Evolutionary conservation across 371 early-diverging fungal species (phyloP).

Genomic region (Smittium mucronatum): DNA sequence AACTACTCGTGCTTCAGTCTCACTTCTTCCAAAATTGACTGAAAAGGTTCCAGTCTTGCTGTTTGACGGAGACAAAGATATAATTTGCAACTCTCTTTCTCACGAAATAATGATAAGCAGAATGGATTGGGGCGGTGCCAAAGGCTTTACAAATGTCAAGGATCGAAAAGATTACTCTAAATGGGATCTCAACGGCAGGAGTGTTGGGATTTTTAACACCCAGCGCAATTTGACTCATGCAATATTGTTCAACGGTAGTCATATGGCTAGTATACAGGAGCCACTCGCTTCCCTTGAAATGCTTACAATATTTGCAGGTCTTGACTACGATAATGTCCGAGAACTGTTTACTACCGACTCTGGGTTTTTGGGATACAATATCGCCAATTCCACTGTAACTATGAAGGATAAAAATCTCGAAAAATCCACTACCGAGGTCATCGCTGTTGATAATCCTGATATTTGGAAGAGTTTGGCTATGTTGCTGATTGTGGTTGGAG

Average conservation of each 20-base stretch:
- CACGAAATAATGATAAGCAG: constrained; percentile 29
- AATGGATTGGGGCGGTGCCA: constrained; percentile 30
- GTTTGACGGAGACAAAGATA: constrained; percentile 33
- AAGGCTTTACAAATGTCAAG: constrained; percentile 17
- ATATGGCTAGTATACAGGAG: constrained; percentile 34
- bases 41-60: constrained; percentile 28
- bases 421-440: too few species aligned
- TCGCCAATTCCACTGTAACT: too few species aligned
- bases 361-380: too few species aligned
- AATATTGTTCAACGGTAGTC: constrained; percentile 28
- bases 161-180: background rate
- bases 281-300: constrained; percentile 30
- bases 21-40: constrained; percentile 20
- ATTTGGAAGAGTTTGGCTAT: background rate
- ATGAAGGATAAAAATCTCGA: too few species aligned
- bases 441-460: too few species aligned
- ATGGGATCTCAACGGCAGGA: constrained; percentile 26
- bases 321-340: constrained; percentile 11
- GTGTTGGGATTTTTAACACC: constrained; percentile 16
- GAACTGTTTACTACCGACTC: background rate
- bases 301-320: constrained; percentile 26
- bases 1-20: constrained; percentile 19
- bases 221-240: constrained; percentile 36
- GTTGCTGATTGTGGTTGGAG: background rate
- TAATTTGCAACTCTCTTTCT: constrained; percentile 32